Conservation (phyloP, 2,329 filamentous ascomycete species). For the Basipetospora chlamydospora region DNA sequence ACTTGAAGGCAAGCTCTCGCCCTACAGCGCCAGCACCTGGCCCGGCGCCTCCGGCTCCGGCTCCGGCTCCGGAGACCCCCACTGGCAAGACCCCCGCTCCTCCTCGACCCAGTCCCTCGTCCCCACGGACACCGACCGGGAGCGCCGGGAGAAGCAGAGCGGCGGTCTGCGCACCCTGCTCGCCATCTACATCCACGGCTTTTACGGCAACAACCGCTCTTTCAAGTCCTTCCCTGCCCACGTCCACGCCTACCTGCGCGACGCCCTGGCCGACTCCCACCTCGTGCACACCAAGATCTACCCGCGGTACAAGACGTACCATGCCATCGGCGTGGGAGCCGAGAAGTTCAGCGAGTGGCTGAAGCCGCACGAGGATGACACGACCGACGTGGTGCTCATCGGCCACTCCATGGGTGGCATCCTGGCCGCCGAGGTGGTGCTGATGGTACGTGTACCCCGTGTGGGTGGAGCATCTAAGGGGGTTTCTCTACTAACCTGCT, state of each 20-base stretch:
- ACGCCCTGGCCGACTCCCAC: conserved; percentile 55
- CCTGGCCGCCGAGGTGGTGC: conserved; percentile 61
- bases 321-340: conserved; percentile 55
- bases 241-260: conserved; percentile 59
- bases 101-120: conserved; percentile 32
- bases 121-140: conserved; percentile 12
- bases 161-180: conserved; percentile 44
- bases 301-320: conserved; percentile 63
- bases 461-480: background rate
- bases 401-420: conserved; percentile 88
- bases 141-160: conserved; percentile 12
- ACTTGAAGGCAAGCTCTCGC: too few relatives aligned
- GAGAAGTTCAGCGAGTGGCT: conserved; percentile 79
- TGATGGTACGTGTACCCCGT: conserved; percentile 33
- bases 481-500: background rate
- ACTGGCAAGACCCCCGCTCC: conserved; percentile 26
- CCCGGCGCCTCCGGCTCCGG: background rate
- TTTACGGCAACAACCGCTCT: conserved; percentile 76
- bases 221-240: conserved; percentile 82
- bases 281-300: conserved; percentile 79
- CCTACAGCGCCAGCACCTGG: too few relatives aligned
- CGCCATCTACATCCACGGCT: conserved; percentile 77
- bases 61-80: background rate
- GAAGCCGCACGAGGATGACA: conserved; percentile 55
- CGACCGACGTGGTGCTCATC: conserved; percentile 67